Percentiles rank a stretch among this genome's conserved stretches.
Conservation (phyloP, 805 yeast species). For the Monosporozyma unispora region DNA sequence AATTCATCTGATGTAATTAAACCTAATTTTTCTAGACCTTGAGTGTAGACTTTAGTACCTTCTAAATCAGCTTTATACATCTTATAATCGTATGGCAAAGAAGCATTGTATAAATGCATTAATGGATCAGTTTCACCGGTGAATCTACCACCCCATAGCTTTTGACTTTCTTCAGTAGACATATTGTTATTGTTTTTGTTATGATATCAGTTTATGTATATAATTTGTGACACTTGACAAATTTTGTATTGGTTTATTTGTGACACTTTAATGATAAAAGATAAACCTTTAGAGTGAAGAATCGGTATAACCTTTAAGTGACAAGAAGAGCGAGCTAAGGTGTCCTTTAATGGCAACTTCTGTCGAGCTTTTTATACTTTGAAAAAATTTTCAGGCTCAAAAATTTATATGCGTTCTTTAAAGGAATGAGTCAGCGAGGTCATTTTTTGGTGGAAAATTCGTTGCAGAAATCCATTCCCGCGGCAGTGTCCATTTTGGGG, state of each 20-base stretch:
- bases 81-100: slow-evolving; percentile 87
- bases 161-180: slow-evolving; percentile 37
- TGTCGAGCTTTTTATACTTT: background rate
- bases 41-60: slow-evolving; percentile 89
- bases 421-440: slow-evolving; percentile 11
- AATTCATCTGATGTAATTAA: slow-evolving; percentile 68
- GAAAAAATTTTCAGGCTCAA: background rate
- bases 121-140: slow-evolving; percentile 95
- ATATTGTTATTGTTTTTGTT: slow-evolving; percentile 8
- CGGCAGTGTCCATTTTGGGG: too few relatives aligned
- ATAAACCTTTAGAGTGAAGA: background rate
- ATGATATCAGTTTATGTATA: background rate
- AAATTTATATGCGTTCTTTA: slow-evolving; percentile 5
- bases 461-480: too few relatives aligned
- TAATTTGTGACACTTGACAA: background rate
- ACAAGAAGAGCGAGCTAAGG: slow-evolving; percentile 1
- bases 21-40: slow-evolving; percentile 73
- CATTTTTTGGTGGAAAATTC: background rate
- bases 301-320: background rate
- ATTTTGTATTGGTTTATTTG: background rate
- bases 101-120: slow-evolving; percentile 95
- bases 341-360: slow-evolving; percentile 2
- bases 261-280: too few relatives aligned
- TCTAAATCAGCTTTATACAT: slow-evolving; percentile 92
- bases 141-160: slow-evolving; percentile 97